Percentiles rank a stretch among this genome's conserved stretches.
Evolutionary conservation across 441 rosid genomes (phyloP).

Genomic region (Arabidopsis lyrata): DNA sequence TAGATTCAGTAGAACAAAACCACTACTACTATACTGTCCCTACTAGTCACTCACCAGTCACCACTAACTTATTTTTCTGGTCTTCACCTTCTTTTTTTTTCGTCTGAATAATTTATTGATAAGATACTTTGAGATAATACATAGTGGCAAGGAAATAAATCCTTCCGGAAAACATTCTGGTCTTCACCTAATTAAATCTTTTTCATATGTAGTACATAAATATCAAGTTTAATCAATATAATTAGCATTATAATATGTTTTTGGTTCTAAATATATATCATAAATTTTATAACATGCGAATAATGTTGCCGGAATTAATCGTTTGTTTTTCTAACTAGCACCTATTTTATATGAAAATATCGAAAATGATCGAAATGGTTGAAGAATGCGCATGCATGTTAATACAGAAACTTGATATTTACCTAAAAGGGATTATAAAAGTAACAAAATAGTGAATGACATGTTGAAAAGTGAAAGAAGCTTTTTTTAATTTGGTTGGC

Average conservation of each 20-base stretch:
- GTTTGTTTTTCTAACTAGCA: neutral
- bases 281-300: neutral
- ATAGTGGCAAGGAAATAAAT: too few species aligned
- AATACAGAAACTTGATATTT: slow-evolving; percentile 1
- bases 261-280: neutral
- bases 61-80: slow-evolving; percentile 30
- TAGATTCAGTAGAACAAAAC: slow-evolving; percentile 42
- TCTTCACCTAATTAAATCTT: slow-evolving; percentile 16
- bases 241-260: neutral
- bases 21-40: slow-evolving; percentile 47
- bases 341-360: neutral
- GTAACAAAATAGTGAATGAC: slow-evolving; percentile 6
- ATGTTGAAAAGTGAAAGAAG: slow-evolving; percentile 35
- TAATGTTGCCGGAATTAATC: slow-evolving; percentile 6
- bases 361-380: neutral
- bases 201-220: slow-evolving; percentile 21
- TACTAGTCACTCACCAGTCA: slow-evolving; percentile 40
- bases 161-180: too few species aligned
- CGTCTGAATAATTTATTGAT: too few species aligned
- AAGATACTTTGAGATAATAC: too few species aligned
- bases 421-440: neutral
- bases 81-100: too few species aligned
- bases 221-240: neutral
- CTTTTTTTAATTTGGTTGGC: slow-evolving; percentile 38
- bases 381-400: slow-evolving; percentile 25